These are phyloP conservation scores for Alisma plantagoaquatica DNA, from an alignment of 106 monocot species.

Conservation along the genomic window DNA sequence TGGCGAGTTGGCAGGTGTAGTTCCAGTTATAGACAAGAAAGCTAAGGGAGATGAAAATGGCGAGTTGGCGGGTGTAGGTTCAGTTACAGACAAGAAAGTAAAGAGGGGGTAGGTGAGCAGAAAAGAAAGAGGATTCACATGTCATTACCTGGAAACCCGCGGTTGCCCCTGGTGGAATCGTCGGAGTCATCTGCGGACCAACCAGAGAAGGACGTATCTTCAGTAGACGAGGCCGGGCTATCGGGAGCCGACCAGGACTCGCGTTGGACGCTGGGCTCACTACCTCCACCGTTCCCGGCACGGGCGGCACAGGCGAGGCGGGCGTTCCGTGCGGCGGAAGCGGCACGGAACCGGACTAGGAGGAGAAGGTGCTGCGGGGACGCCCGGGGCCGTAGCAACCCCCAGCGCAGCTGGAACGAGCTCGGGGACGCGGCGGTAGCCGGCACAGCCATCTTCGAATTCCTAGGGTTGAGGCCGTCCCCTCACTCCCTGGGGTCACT, in stretches of 20 bases:
- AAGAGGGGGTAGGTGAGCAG: neutral
- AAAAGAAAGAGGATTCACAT: neutral
- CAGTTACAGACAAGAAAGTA: neutral
- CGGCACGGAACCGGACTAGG: neutral
- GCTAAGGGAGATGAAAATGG: neutral
- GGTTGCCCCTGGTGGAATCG: neutral
- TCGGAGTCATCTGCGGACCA: constrained; percentile 10
- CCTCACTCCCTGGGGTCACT: no score
- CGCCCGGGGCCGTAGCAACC: neutral
- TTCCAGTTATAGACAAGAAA: neutral
- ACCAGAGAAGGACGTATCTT: constrained; percentile 3
- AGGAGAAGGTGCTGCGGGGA: neutral
- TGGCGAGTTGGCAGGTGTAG: neutral
- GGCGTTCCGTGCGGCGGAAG: neutral
- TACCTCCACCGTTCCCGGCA: neutral
- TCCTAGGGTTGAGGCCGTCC: no score
- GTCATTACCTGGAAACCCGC: constrained; percentile 10
- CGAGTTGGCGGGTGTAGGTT: no score
- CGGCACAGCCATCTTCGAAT: neutral
- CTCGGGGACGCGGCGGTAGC: constrained; percentile 1
- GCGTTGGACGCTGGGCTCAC: neutral
- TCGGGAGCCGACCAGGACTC: neutral
- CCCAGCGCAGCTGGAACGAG: constrained; percentile 5
- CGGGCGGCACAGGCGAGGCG: neutral
- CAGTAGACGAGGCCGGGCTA: no score